phyloP scores from a whole-genome alignment of 768 basidiomycete genomes.

The Rossbeevera mucosa region DNA sequence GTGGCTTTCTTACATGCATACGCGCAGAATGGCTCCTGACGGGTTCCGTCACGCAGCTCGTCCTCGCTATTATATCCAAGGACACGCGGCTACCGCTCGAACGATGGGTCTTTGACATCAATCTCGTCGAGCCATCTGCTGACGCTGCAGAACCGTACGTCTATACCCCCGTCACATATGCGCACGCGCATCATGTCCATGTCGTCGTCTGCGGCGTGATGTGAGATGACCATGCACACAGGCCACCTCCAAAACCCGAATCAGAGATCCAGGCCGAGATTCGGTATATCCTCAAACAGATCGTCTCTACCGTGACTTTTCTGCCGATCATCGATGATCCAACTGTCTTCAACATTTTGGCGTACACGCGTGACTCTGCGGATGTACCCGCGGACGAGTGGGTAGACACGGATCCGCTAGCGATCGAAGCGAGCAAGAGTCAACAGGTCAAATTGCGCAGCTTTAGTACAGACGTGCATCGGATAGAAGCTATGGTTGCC shows the following conservation, averaged over 20 bases:
- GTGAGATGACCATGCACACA: slow-evolving; percentile 26
- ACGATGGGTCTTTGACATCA: slow-evolving; percentile 97
- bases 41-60: slow-evolving; percentile 88
- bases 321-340: slow-evolving; percentile 93
- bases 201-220: slow-evolving; percentile 71
- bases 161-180: neutral
- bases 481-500: slow-evolving; percentile 96
- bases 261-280: slow-evolving; percentile 96
- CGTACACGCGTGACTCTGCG: slow-evolving; percentile 89
- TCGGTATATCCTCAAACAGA: slow-evolving; percentile 95
- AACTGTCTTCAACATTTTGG: slow-evolving; percentile 95
- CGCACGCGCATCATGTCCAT: neutral
- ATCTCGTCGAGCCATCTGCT: slow-evolving; percentile 64
- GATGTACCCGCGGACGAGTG: slow-evolving; percentile 92
- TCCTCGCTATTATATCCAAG: slow-evolving; percentile 93
- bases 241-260: slow-evolving; percentile 63
- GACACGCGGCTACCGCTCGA: slow-evolving; percentile 89
- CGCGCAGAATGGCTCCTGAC: slow-evolving; percentile 86
- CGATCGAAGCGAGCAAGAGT: slow-evolving; percentile 90
- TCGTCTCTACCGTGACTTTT: slow-evolving; percentile 95
- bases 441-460: slow-evolving; percentile 92
- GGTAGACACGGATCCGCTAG: slow-evolving; percentile 91
- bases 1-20: neutral
- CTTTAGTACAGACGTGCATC: slow-evolving; percentile 97
- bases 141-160: slow-evolving; percentile 51